A percentile compares a stretch with the other conserved stretches of the same genome.
Evolutionary conservation across 495 filamentous ascomycete genomes (phyloP).

Genomic region (Xylaria longipes): DNA sequence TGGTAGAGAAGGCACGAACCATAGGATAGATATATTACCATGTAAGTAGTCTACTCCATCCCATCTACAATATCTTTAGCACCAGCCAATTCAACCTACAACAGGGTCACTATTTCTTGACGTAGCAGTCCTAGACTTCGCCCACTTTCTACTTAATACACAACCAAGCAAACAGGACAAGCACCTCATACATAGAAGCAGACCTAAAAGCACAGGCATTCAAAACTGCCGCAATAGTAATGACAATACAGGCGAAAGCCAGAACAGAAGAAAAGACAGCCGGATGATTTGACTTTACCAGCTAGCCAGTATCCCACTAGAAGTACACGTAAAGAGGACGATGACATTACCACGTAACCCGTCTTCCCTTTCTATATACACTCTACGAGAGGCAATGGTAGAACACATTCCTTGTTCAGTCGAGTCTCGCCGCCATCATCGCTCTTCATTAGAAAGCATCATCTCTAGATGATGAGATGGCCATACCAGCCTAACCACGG

Average conservation of each 20-base stretch:
- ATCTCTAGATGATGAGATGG: background rate
- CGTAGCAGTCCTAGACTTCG: background rate
- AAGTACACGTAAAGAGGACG: conserved; percentile 1
- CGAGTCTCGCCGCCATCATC: conserved; percentile 13
- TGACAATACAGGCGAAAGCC: too few relatives aligned
- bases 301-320: background rate
- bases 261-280: background rate
- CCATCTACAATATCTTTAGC: too few relatives aligned
- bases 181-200: background rate
- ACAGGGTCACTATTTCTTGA: background rate
- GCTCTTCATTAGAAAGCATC: conserved; percentile 21
- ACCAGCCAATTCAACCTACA: too few relatives aligned
- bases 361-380: background rate
- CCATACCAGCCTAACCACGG: conserved; percentile 1
- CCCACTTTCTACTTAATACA: background rate
- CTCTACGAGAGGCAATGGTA: background rate
- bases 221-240: background rate
- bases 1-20: too few relatives aligned
- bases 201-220: background rate
- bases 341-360: background rate
- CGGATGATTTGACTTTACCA: background rate
- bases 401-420: background rate
- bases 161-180: background rate
- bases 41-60: too few relatives aligned
- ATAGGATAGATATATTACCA: too few relatives aligned